Percentiles rank a stretch among this genome's conserved stretches.
phyloP scores from a whole-genome alignment of 2,329 filamentous ascomycete genomes.

The Colletotrichum sp. region DNA sequence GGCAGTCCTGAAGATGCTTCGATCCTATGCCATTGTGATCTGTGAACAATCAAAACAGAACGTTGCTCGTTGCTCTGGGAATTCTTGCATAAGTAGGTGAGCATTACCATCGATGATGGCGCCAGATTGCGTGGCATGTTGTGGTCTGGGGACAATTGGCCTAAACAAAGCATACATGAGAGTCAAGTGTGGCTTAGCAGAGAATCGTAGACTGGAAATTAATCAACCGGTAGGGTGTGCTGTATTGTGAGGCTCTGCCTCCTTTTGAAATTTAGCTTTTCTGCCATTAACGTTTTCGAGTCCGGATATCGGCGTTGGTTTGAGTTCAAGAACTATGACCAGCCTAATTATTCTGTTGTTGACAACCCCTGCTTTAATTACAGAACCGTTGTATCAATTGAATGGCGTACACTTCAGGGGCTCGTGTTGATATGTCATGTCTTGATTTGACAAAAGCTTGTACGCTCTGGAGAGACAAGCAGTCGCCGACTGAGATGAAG shows the following conservation, averaged over 20 bases:
- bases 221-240: not conserved
- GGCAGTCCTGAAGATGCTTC: too few relatives aligned
- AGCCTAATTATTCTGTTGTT: not conserved
- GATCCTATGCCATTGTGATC: too few relatives aligned
- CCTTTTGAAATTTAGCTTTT: not conserved
- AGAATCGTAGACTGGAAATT: not conserved
- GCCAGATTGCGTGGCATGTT: not conserved
- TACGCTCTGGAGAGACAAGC: not conserved
- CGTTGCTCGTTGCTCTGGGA: too few relatives aligned
- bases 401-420: not conserved
- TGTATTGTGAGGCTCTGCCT: not conserved
- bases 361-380: not conserved
- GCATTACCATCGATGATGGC: not conserved
- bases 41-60: too few relatives aligned
- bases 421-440: not conserved
- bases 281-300: not conserved
- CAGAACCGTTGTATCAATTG: not conserved
- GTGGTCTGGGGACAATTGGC: not conserved
- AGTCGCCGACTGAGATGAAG: not conserved
- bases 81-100: too few relatives aligned
- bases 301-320: not conserved
- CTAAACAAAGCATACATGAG: not conserved
- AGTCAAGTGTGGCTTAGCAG: not conserved
- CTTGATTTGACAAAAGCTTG: not conserved
- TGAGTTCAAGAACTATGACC: not conserved